Base-by-base conservation (phyloP, 257 asterid genomes). In the Voacanga thouarsii region DNA sequence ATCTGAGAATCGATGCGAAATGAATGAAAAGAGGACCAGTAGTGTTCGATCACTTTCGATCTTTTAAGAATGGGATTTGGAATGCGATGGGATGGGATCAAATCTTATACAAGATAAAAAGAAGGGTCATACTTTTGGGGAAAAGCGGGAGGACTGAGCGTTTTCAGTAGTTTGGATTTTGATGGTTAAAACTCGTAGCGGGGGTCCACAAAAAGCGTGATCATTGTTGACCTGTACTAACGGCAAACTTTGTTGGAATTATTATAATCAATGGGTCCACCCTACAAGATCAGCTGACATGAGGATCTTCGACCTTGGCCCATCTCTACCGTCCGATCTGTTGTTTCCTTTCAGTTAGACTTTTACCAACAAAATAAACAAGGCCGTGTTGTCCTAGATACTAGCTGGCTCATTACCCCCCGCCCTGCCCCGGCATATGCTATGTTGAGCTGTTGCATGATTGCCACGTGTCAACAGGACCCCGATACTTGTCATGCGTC, bases 231-330 rank as follows among this genome's bases (percentile, higher is more conserved):
- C 60, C 75, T 51, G 71, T 77, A 66, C 82, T 7, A 78, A 78
- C 73, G 77, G 82, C 76, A 67, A 67, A 6, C 51, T 61, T 60
- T 73, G 19, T 43, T 79, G 74, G 79, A 26, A 80, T 12, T 57
- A 21, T 41, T 26, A 37, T 65, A 63, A 60, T 73, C 12, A 37
- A 30, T 28, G 75, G 87, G 87, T 47, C 84, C 71, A 63, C 28
- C 8, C 2, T 8, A 12, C 45, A 41, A 49, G 85, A 81, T 83
- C 75, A 77, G 81, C 85, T 81, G 84, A 79, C 85, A 83, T 4
- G 59, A 75, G 14, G 78, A 86, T 83, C 85, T 83, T 83, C 76
- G 26, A 6, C 21, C 60, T 77, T 82, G 81, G 88, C 73, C 86
- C 82, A 82, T 74, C 39, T 70, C 61, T 49, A 76, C 70, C 78